Evolutionary conservation across 2,329 filamentous ascomycete species (phyloP).

Genomic region (Fusarium marasasianum): DNA sequence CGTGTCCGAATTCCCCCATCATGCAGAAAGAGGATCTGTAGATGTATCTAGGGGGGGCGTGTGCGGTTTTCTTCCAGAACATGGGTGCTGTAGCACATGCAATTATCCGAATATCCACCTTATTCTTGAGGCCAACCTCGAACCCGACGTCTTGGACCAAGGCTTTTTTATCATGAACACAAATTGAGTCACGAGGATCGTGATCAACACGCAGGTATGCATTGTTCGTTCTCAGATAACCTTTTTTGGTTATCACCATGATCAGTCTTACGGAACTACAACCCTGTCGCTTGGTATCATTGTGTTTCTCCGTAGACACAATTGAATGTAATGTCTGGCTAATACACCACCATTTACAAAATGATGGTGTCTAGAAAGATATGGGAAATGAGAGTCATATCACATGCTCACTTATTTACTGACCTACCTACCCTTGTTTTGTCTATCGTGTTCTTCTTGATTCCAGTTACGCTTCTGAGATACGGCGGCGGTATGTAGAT

Average conservation of each 20-base stretch:
- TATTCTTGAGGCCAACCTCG: conserved; percentile 28
- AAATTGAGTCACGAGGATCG: conserved; percentile 27
- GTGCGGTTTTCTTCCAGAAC: conserved; percentile 11
- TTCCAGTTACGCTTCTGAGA: conserved; percentile 9
- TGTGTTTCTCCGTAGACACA: conserved; percentile 12
- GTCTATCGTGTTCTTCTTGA: not conserved
- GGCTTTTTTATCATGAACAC: not conserved
- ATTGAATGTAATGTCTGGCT: conserved; percentile 3
- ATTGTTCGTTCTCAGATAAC: conserved; percentile 2
- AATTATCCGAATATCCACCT: conserved; percentile 20
- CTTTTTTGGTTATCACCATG: conserved; percentile 2
- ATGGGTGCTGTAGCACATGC: conserved; percentile 20
- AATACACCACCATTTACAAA: conserved; percentile 25
- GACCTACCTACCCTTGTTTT: not conserved
- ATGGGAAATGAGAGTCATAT: conserved; percentile 9
- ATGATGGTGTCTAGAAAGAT: not conserved
- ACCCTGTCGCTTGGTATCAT: not conserved
- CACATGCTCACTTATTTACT: conserved; percentile 23
- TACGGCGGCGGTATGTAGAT: conserved; percentile 38
- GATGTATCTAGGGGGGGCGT: conserved; percentile 12
- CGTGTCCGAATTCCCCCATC: conserved; percentile 16
- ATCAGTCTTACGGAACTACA: not conserved
- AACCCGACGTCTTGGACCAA: not conserved
- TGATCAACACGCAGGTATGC: conserved; percentile 25
- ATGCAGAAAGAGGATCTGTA: conserved; percentile 14